phyloP scores from a whole-genome alignment of 306 rosid species.

The Cucurbita argyrosperma region DNA sequence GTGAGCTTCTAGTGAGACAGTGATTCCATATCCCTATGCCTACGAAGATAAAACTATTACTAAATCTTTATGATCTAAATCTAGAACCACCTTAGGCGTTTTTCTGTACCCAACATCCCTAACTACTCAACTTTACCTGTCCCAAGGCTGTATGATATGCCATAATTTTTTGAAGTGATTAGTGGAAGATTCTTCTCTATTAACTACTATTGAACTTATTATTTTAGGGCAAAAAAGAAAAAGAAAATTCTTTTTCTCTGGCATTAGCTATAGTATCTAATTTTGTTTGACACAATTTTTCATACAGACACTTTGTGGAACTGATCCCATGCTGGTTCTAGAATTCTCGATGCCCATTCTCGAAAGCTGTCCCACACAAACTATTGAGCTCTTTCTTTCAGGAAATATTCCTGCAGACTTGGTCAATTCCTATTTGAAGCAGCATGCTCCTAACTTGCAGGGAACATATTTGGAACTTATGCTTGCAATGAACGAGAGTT shows the following conservation, averaged over 20 bases:
- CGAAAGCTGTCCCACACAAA: slow-evolving; percentile 91
- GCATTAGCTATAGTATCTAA: not conserved
- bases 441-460: slow-evolving; percentile 94
- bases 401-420: slow-evolving; percentile 94
- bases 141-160: not conserved
- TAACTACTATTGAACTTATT: not conserved
- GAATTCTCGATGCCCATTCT: slow-evolving; percentile 93
- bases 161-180: not conserved
- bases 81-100: not conserved
- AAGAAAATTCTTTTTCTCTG: not conserved
- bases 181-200: not conserved
- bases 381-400: slow-evolving; percentile 84
- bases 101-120: not conserved
- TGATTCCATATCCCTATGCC: not conserved
- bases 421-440: slow-evolving; percentile 95
- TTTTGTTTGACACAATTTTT: slow-evolving; percentile 11
- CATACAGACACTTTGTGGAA: slow-evolving; percentile 78
- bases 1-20: not conserved
- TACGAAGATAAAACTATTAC: not conserved
- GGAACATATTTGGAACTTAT: slow-evolving; percentile 82
- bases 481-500: slow-evolving; percentile 95
- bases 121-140: not conserved
- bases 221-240: not conserved
- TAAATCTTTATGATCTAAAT: not conserved
- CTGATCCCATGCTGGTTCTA: slow-evolving; percentile 89